These are phyloP conservation scores for Fusarium pseudograminearum DNA, from an alignment of 2,329 filamentous ascomycete genomes.

Conservation along the genomic window DNA sequence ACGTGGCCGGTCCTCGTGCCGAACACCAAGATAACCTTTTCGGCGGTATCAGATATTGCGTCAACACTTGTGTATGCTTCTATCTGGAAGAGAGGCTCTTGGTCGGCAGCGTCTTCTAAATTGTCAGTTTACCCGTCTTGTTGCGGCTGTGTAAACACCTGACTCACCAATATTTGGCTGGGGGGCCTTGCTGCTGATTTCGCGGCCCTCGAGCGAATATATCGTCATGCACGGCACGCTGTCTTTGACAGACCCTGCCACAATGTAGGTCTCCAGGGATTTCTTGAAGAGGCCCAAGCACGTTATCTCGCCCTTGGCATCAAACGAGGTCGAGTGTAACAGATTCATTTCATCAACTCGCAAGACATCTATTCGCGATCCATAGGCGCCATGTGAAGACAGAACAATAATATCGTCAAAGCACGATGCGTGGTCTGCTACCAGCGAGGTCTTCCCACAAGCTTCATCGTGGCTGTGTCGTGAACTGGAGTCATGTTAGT, in stretches of 20 bases:
- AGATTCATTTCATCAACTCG: slow-evolving; percentile 52
- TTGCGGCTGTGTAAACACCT: background rate
- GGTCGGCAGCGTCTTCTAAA: background rate
- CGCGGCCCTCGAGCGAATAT: slow-evolving; percentile 46
- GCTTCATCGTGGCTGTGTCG: slow-evolving; percentile 51
- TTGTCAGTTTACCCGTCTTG: slow-evolving; percentile 11
- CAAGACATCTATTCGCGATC: slow-evolving; percentile 57
- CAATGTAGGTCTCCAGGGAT: slow-evolving; percentile 46
- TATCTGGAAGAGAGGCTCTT: slow-evolving; percentile 22
- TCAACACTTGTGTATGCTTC: slow-evolving; percentile 63
- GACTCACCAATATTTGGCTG: slow-evolving; percentile 30
- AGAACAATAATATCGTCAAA: slow-evolving; percentile 56
- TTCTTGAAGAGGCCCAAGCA: slow-evolving; percentile 56
- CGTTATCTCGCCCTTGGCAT: slow-evolving; percentile 62
- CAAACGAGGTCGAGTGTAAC: slow-evolving; percentile 48
- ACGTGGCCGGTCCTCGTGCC: slow-evolving; percentile 67
- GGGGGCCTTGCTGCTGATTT: slow-evolving; percentile 33
- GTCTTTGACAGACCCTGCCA: slow-evolving; percentile 53
- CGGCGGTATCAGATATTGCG: slow-evolving; percentile 45
- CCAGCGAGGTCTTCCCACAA: slow-evolving; percentile 44
- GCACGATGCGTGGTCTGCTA: slow-evolving; percentile 59
- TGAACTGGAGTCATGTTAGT: slow-evolving; percentile 45
- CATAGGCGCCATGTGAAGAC: slow-evolving; percentile 54
- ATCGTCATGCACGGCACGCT: slow-evolving; percentile 52
- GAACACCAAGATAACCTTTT: slow-evolving; percentile 53